Evolutionary conservation across 2,329 filamentous ascomycete species (phyloP).

Genomic region (Pseudodiploospora longispora): DNA sequence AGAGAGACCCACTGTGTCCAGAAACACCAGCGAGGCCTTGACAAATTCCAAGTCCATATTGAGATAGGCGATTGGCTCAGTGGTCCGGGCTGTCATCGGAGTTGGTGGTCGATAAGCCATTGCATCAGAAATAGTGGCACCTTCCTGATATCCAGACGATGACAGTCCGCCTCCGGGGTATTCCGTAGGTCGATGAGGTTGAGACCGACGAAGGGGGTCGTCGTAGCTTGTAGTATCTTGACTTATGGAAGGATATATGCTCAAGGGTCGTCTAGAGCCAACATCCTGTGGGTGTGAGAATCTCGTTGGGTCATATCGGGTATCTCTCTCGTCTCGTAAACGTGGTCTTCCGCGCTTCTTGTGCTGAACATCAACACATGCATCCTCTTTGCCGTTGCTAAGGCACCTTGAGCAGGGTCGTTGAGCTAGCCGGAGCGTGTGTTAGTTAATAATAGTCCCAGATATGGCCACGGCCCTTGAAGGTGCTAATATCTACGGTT

Average conservation of each 20-base stretch:
- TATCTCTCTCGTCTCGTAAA: slow-evolving; percentile 62
- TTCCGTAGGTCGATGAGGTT: slow-evolving; percentile 47
- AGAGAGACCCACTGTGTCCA: slow-evolving; percentile 44
- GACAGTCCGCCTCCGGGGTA: slow-evolving; percentile 39
- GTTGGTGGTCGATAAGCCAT: slow-evolving; percentile 40
- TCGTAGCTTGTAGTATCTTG: slow-evolving; percentile 37
- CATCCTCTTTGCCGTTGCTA: slow-evolving; percentile 70
- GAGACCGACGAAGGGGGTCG: slow-evolving; percentile 35
- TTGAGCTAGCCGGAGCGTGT: slow-evolving; percentile 43
- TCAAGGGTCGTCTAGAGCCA: slow-evolving; percentile 40
- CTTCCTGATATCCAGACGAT: slow-evolving; percentile 41
- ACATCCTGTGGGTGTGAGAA: slow-evolving; percentile 38
- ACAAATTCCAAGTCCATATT: slow-evolving; percentile 51
- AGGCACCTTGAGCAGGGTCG: slow-evolving; percentile 71
- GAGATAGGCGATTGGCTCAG: slow-evolving; percentile 50
- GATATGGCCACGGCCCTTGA: too few relatives aligned
- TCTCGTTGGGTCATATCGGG: slow-evolving; percentile 46
- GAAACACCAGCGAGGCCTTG: slow-evolving; percentile 47
- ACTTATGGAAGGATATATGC: slow-evolving; percentile 40
- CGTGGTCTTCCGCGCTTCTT: slow-evolving; percentile 76
- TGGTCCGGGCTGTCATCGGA: slow-evolving; percentile 30
- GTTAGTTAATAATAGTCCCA: too few relatives aligned
- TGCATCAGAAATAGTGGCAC: slow-evolving; percentile 39
- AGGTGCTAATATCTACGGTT: too few relatives aligned
- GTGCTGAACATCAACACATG: slow-evolving; percentile 76